These are phyloP conservation scores for Alternaria rosae DNA, from an alignment of 2,329 filamentous ascomycete species.

Conservation along the genomic window DNA sequence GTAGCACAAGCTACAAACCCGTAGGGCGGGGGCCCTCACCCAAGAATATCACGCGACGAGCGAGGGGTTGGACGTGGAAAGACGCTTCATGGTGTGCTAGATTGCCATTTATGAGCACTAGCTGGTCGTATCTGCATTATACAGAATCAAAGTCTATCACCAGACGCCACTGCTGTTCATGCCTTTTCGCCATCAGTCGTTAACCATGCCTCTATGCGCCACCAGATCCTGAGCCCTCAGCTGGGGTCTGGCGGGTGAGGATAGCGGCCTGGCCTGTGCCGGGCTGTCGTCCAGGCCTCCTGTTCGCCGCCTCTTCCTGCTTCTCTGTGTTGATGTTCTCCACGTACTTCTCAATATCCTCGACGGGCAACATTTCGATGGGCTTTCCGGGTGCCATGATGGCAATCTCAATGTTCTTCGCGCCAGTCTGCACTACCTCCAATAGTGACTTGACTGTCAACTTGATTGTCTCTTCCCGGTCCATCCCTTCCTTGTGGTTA, in stretches of 20 bases:
- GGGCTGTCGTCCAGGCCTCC: conserved; percentile 72
- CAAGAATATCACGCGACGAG: conserved; percentile 17
- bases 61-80: conserved; percentile 11
- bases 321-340: conserved; percentile 99
- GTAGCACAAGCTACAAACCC: background rate
- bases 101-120: conserved; percentile 38
- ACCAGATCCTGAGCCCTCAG: conserved; percentile 46
- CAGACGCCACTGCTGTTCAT: conserved; percentile 44
- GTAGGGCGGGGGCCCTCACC: background rate
- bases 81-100: conserved; percentile 22
- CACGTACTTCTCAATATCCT: conserved; percentile 96
- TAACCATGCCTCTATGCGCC: conserved; percentile 12
- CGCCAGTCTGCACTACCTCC: conserved; percentile 97
- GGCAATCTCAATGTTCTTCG: conserved; percentile 99
- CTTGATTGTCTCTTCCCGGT: conserved; percentile 93
- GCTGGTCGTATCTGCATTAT: conserved; percentile 35
- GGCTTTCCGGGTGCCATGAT: conserved; percentile 93
- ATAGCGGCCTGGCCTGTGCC: conserved; percentile 76
- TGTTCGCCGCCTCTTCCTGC: conserved; percentile 97
- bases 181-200: conserved; percentile 32
- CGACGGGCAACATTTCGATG: conserved; percentile 91
- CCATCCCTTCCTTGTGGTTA: conserved; percentile 98
- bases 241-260: conserved; percentile 67
- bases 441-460: conserved; percentile 97
- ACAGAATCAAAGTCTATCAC: conserved; percentile 41